A percentile compares a stretch with the other conserved stretches of the same genome.
Evolutionary conservation across 2,329 filamentous ascomycete species (phyloP).

Genomic region (Exophiala sp.): DNA sequence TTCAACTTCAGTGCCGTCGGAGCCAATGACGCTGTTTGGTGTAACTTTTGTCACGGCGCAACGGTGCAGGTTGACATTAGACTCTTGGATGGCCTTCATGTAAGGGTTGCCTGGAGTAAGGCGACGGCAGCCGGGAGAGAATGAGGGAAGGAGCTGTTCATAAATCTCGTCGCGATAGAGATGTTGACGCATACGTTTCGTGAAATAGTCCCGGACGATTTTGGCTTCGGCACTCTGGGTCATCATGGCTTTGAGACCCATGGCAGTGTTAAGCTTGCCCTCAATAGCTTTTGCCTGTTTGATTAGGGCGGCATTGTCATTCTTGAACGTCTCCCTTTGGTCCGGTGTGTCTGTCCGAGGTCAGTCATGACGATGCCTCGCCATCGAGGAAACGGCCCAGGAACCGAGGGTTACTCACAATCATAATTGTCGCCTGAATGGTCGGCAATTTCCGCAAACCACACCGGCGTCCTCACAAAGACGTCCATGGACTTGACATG

Average conservation of each 20-base stretch:
- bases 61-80: slow-evolving; percentile 50
- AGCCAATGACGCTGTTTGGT: slow-evolving; percentile 38
- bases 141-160: slow-evolving; percentile 41
- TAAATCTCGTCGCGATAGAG: slow-evolving; percentile 50
- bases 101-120: slow-evolving; percentile 47
- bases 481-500: slow-evolving; percentile 44
- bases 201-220: slow-evolving; percentile 33
- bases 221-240: slow-evolving; percentile 27
- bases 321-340: slow-evolving; percentile 38
- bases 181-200: slow-evolving; percentile 45
- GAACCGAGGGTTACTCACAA: slow-evolving; percentile 29
- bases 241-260: too few relatives aligned
- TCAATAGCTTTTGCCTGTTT: slow-evolving; percentile 45
- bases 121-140: slow-evolving; percentile 42
- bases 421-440: slow-evolving; percentile 44
- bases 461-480: slow-evolving; percentile 38
- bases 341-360: slow-evolving; percentile 21
- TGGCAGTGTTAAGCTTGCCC: slow-evolving; percentile 41
- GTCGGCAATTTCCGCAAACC: slow-evolving; percentile 41
- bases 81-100: slow-evolving; percentile 47
- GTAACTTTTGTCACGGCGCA: slow-evolving; percentile 45
- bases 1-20: slow-evolving; percentile 33
- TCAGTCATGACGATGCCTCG: too few relatives aligned
- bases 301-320: slow-evolving; percentile 39
- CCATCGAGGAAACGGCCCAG: too few relatives aligned